Evolutionary conservation across 805 yeast genomes (phyloP).

Genomic region (Zygotorulaspora danielsina): DNA sequence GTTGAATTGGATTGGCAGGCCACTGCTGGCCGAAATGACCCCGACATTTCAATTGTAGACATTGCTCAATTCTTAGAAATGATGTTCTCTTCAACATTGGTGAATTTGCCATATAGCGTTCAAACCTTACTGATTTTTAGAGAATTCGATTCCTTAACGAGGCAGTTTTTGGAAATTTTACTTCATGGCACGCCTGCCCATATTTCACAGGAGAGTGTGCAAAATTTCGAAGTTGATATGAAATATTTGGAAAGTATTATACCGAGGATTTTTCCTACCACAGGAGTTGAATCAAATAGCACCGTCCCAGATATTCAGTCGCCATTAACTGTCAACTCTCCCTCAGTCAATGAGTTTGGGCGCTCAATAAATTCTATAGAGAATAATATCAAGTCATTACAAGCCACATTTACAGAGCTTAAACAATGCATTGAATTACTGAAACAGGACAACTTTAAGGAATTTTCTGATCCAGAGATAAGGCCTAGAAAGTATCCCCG

Average conservation of each 20-base stretch:
- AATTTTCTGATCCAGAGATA: conserved; percentile 51
- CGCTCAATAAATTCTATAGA: conserved; percentile 27
- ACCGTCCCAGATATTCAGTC: conserved; percentile 21
- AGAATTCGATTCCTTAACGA: conserved; percentile 79
- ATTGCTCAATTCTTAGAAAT: conserved; percentile 81
- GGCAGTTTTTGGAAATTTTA: conserved; percentile 59
- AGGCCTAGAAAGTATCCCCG: conserved; percentile 69
- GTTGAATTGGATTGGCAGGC: conserved; percentile 85
- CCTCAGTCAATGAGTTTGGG: conserved; percentile 16
- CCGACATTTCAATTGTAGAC: conserved; percentile 73
- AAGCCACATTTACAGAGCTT: conserved; percentile 71
- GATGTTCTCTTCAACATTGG: conserved; percentile 78
- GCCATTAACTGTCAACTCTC: conserved; percentile 24
- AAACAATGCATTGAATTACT: conserved; percentile 76
- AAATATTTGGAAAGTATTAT: conserved; percentile 61
- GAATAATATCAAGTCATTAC: conserved; percentile 47
- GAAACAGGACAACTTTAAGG: conserved; percentile 58
- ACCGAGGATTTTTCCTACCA: conserved; percentile 34
- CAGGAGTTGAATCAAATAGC: conserved; percentile 13
- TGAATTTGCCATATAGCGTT: conserved; percentile 72
- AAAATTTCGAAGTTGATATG: conserved; percentile 78
- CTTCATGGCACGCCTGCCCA: conserved; percentile 46
- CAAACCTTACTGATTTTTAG: conserved; percentile 77
- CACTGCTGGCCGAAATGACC: conserved; percentile 46
- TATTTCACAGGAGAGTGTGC: conserved; percentile 55